Base-by-base conservation (phyloP, 106 monocot species). In the Dactylorhiza incarnata region DNA sequence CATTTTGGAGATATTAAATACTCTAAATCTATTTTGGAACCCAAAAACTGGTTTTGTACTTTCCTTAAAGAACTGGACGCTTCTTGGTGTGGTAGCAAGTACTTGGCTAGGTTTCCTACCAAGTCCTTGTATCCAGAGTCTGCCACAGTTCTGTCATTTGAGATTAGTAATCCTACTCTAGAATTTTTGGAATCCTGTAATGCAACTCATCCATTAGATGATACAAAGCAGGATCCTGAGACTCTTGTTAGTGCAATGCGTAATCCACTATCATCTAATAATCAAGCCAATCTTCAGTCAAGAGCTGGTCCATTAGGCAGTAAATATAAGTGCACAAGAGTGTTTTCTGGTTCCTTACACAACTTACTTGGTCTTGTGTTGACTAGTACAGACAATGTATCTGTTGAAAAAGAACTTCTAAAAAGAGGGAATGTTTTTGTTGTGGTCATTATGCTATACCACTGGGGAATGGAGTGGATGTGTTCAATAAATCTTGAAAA, bases 401-500 rank as follows among this genome's bases (percentile, higher is more conserved):
- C 65, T 26, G 19, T 45, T 19, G 37, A 72, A 29, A 56, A n/a
- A 68, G 45, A 74, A 84, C 11, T 20, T 62, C 15, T 19, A 67
- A 50, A 20, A 26, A 1, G 51, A 54, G 76, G 26, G 7, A 62
- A 83, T 47, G 81, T 63, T 74, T 69, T 85, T 48, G 84, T 97
- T 55, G 81, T 91, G 43, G 80, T 97, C 80, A 74, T 89, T 56
- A 83, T 48, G 82, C 76, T 97, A 20, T 48, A 81, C 62, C 62
- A 73, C 45, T 94, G 89, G 91, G 94, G 94, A 74, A 50, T 97
- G 54, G 78, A 97, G 37, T 97, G 97, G 94, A 44, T 87, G 61
- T 97, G 86, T 82, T 58, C 76, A 43, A 81, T 84, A 73, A 73
- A 97, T 58, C 83, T 89, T 37, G 76, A 83, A 19, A 76, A 66